Base-by-base conservation (phyloP, 2,329 filamentous ascomycete genomes). In the Thelonectria blattea region DNA sequence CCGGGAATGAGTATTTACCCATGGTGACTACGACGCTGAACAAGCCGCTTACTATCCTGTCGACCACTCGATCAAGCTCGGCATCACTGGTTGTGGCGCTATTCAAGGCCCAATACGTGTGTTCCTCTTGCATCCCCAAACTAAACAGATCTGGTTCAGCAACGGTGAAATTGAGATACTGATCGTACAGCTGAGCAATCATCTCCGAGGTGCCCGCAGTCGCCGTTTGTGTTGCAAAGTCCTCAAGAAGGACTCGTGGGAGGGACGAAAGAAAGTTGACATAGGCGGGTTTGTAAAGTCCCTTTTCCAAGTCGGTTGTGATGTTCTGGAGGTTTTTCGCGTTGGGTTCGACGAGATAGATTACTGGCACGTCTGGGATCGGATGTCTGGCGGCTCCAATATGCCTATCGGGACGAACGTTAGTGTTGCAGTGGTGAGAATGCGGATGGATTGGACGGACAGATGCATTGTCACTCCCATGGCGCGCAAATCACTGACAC, bases 1-100 rank as follows among this genome's bases (percentile, higher is more conserved):
- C 10, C 11, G 30, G 34, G 10, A 6, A n/a, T 8, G 37, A 2
- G 2, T 10, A 66, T 82, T 60, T 82, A 90, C 93, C 94, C 92
- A 97, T 97, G 5, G 95, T 99, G n/a, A 96, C 95, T 61, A 95
- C 90, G 50, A 99, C 95, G 65, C 93, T 97, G 78, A 98, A 99
- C n/a, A 99, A 81, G 0, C 95, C 95, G 71, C 91, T 96, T 52
- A 99, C 95, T 65, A 98, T 94, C 67, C 89, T 88, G 75, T 99
- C 94, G 32, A 99, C 86, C 39, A 95, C 88, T 53, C 85, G 82
- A 72, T 98, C 95, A 56, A 99, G 84, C 72, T 95, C 91, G 60
- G 95, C 91, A 69, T 98, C 95, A 66, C 90, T 91, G 3, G 93
- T 96, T 73, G 91, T 89, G 15, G 91, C 91, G 76, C 93, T 98